Evolutionary conservation across 495 filamentous ascomycete species (phyloP), one percentile per base, ranked within the genome.

Genomic region (Filosporella fistucella): DNA sequence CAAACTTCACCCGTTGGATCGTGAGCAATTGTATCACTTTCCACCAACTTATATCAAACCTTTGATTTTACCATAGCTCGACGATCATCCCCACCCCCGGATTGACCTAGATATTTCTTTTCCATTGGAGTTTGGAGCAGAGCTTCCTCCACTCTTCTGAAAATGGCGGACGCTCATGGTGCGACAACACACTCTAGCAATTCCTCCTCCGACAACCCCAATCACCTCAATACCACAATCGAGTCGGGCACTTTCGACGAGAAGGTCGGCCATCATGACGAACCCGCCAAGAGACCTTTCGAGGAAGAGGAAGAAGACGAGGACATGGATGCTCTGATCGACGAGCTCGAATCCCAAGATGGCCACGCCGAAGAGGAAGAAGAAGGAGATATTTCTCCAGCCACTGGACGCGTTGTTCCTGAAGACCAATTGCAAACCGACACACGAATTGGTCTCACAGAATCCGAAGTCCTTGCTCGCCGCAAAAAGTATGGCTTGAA

Each of bases 401-500:
- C 73, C 47, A 64, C 63, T 50, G 55, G 67, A 32, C 71, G 73
- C 37, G 63, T 71, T 23, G 66, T 85, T 33, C 76, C 85, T 1
- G 77, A 88, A 58, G 77, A 84, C 45, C 68, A 86, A 54, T 75
- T 88, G 45, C 70, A 84, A 54, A 94, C 89, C 11, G 77, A 89
- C 53, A 81, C 78, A 23, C 74, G 73, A 39, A 56, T 62, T 20
- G 89, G 89, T 75, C 77, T 95, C 8, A 84, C 75, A n/a, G 70
- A 80, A 22, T 54, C 62, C n/a, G 84, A 94, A 65, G 86, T 91
- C 18, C 35, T 66, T 34, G 57, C 68, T 48, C 80, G 87, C 24
- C 80, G 86, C 40, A 86, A 77, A 64, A 89, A 86, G 66, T 89
- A 85, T 67, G 89, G 89, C 65, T 71, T 86, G 60, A 95, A 95